Conservation (phyloP, 1,139 yeast genomes). For the Suhomyces taliae region DNA sequence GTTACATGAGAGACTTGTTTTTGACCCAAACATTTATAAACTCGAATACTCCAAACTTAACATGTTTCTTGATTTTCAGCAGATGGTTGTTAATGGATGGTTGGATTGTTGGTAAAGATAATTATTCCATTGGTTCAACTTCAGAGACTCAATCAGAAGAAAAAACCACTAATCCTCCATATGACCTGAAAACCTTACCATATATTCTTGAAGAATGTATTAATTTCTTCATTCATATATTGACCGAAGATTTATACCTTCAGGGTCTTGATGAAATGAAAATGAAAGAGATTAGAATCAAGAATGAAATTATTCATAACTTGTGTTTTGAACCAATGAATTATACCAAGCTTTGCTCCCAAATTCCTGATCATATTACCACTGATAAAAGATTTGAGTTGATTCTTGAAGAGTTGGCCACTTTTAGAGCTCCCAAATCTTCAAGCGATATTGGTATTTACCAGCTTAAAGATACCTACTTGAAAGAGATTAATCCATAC, state of each 20-base stretch:
- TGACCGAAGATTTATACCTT: constrained; percentile 68
- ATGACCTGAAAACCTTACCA: constrained; percentile 50
- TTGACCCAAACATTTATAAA: constrained; percentile 68
- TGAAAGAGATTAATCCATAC: constrained; percentile 69
- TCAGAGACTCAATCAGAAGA: not conserved
- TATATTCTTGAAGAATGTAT: constrained; percentile 79
- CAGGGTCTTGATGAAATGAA: constrained; percentile 50
- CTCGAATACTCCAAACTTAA: constrained; percentile 55
- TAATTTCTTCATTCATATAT: constrained; percentile 63
- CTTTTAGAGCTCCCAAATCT: constrained; percentile 63
- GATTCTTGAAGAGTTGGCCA: constrained; percentile 59
- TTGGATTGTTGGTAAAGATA: constrained; percentile 27
- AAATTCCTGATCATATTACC: constrained; percentile 73
- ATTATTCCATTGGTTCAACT: not conserved
- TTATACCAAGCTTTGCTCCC: constrained; percentile 67
- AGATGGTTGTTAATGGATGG: constrained; percentile 70
- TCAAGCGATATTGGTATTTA: constrained; percentile 69
- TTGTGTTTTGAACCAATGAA: constrained; percentile 73
- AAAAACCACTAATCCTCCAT: constrained; percentile 12
- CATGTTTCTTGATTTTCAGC: constrained; percentile 58
- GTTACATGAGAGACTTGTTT: constrained; percentile 74
- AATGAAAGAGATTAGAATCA: constrained; percentile 53
- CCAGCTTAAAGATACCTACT: constrained; percentile 58
- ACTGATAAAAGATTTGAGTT: constrained; percentile 75
- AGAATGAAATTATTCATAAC: constrained; percentile 73